A percentile compares a stretch with the other conserved stretches of the same genome.
Evolutionary conservation across 1,284 basidiomycete species (phyloP).

Genomic region (Chalciporus sp.): DNA sequence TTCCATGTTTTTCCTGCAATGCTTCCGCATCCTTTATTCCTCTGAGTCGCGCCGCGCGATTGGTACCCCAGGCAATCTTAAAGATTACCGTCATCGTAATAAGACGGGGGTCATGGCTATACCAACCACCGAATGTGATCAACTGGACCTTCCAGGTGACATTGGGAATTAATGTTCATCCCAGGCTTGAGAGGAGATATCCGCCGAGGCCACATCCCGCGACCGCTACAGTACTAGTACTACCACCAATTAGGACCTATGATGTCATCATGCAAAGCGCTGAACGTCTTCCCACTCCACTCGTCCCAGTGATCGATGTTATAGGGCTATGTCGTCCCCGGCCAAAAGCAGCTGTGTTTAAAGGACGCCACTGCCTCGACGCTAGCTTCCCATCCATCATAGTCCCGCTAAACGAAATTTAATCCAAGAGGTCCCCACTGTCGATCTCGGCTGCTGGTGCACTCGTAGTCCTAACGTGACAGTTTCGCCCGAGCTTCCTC

Average conservation of each 20-base stretch:
- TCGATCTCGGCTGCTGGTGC: not conserved
- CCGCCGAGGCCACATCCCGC: no score
- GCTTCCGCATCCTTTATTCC: not conserved
- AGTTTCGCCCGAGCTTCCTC: not conserved
- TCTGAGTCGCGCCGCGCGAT: slow-evolving; percentile 3
- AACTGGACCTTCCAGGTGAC: no score
- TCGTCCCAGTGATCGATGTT: not conserved
- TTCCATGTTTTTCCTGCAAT: slow-evolving; percentile 17
- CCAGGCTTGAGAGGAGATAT: no score
- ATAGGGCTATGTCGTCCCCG: slow-evolving; percentile 16
- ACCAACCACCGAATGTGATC: no score
- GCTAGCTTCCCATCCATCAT: slow-evolving; percentile 1
- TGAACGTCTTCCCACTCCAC: slow-evolving; percentile 3
- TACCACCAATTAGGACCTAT: not conserved
- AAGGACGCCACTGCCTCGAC: slow-evolving; percentile 6
- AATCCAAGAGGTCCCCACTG: not conserved
- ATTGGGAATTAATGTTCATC: no score
- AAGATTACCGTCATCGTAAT: slow-evolving; percentile 6
- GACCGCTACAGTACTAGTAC: no score
- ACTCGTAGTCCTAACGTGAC: not conserved
- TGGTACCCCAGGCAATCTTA: slow-evolving; percentile 3
- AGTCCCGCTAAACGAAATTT: slow-evolving; percentile 5
- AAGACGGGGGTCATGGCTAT: no score
- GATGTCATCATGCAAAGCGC: slow-evolving; percentile 14
- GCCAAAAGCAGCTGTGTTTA: slow-evolving; percentile 22